phyloP scores from a whole-genome alignment of 2,329 filamentous ascomycete species.

The Lecanicillium sp. region DNA sequence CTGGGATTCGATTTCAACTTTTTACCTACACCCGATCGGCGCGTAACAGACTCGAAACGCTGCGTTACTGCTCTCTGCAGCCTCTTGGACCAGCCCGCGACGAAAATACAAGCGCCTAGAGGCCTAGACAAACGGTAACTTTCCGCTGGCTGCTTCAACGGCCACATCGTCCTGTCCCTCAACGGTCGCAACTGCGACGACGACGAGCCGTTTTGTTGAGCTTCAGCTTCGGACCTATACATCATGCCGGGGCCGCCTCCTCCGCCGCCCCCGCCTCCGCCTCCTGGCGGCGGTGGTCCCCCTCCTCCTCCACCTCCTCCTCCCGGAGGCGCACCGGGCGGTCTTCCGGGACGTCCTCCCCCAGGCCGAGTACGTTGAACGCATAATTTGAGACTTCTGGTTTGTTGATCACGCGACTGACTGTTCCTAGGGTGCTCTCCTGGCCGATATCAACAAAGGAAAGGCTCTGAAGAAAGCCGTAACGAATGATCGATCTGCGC shows the following conservation, averaged over 20 bases:
- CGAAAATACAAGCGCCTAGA: no score
- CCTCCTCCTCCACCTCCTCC: constrained; percentile 63
- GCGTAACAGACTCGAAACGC: no score
- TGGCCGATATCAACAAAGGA: constrained; percentile 84
- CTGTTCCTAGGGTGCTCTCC: constrained; percentile 64
- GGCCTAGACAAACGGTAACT: no score
- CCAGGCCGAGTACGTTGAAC: constrained; percentile 54
- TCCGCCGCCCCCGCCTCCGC: constrained; percentile 65
- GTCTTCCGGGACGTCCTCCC: constrained; percentile 52
- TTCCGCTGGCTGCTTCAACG: no score
- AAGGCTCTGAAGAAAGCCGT: constrained; percentile 73
- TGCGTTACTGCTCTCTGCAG: no score
- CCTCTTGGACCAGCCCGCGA: no score
- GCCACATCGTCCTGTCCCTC: background rate
- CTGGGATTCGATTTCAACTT: background rate
- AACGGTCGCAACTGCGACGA: constrained; percentile 4
- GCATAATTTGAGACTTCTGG: background rate
- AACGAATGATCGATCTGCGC: constrained; percentile 89
- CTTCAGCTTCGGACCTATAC: constrained; percentile 9
- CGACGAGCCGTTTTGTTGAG: background rate
- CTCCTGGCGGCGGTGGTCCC: constrained; percentile 55
- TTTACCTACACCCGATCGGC: no score
- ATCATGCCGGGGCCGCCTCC: constrained; percentile 48
- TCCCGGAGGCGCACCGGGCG: constrained; percentile 34
- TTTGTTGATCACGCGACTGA: constrained; percentile 13